These are phyloP conservation scores for Aspergillus clavatus DNA, from an alignment of 2,329 filamentous ascomycete species.

Conservation along the genomic window DNA sequence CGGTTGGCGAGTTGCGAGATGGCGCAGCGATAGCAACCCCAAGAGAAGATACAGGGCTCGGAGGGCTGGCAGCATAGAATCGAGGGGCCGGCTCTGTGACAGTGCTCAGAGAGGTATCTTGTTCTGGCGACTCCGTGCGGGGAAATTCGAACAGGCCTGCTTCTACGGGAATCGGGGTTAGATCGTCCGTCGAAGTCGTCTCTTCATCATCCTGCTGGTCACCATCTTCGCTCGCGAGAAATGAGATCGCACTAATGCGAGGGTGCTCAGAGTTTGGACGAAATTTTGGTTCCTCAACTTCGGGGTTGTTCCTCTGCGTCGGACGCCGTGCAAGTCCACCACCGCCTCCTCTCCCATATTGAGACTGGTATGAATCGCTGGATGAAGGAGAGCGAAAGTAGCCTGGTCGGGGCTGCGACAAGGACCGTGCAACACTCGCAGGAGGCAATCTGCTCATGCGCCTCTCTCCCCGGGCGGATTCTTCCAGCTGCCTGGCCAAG, in stretches of 20 bases:
- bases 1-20: slow-evolving; percentile 32
- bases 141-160: slow-evolving; percentile 21
- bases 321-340: slow-evolving; percentile 31
- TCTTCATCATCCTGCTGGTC: slow-evolving; percentile 37
- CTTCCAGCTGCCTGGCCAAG: slow-evolving; percentile 80
- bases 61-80: slow-evolving; percentile 16
- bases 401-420: slow-evolving; percentile 70
- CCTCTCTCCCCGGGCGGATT: slow-evolving; percentile 66
- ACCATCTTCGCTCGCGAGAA: slow-evolving; percentile 25
- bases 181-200: slow-evolving; percentile 24
- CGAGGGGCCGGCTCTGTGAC: slow-evolving; percentile 15
- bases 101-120: slow-evolving; percentile 16
- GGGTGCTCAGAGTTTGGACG: slow-evolving; percentile 72
- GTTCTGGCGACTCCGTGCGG: slow-evolving; percentile 32
- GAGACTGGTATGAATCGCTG: slow-evolving; percentile 42
- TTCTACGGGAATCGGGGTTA: slow-evolving; percentile 15
- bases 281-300: slow-evolving; percentile 42
- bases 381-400: slow-evolving; percentile 74
- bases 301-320: slow-evolving; percentile 35
- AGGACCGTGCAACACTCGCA: slow-evolving; percentile 73
- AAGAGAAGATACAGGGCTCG: slow-evolving; percentile 5
- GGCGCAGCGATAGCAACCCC: slow-evolving; percentile 19
- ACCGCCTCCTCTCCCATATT: slow-evolving; percentile 5
- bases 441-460: slow-evolving; percentile 83
- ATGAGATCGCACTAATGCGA: slow-evolving; percentile 60